These are phyloP conservation scores for Arachis stenosperma DNA, from an alignment of 306 rosid genomes.

Conservation along the genomic window DNA sequence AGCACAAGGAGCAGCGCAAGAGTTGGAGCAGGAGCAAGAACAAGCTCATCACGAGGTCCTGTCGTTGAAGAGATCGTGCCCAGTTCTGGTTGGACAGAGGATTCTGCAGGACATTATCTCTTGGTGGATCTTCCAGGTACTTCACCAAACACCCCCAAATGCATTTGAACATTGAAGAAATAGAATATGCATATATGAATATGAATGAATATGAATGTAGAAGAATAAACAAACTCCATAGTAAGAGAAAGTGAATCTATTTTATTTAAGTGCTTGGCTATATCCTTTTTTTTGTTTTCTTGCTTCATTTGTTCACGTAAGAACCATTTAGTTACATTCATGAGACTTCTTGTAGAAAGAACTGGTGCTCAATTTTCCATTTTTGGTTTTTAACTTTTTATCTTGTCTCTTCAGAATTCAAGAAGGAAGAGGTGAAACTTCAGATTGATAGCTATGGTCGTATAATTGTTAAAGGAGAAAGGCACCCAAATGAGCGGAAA, in stretches of 20 bases:
- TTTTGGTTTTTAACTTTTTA: not conserved
- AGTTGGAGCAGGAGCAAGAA: constrained; percentile 42
- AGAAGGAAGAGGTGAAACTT: constrained; percentile 62
- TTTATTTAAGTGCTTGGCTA: not conserved
- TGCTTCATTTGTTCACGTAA: constrained; percentile 11
- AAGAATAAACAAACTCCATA: constrained; percentile 5
- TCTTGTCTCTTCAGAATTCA: constrained; percentile 53
- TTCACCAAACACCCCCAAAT: not conserved
- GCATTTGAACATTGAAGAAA: constrained; percentile 3
- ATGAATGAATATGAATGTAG: not conserved
- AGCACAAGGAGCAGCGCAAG: constrained; percentile 39
- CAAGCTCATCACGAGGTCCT: not conserved
- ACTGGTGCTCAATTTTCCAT: constrained; percentile 2
- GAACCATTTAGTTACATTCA: constrained; percentile 6
- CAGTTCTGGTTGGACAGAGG: constrained; percentile 63
- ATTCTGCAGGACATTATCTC: constrained; percentile 59
- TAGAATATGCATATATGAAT: constrained; percentile 17
- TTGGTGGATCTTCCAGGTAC: constrained; percentile 80
- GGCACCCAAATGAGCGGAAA: constrained; percentile 48
- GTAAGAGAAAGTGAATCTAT: not conserved
- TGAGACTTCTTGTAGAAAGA: not conserved
- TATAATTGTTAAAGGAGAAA: constrained; percentile 56
- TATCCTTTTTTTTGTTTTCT: not conserved
- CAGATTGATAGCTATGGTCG: constrained; percentile 43
- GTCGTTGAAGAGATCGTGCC: constrained; percentile 54